Percentiles rank a stretch among this genome's conserved stretches.
phyloP scores from a whole-genome alignment of 371 early-diverging fungal species.

The Chytridium lagenaria region DNA sequence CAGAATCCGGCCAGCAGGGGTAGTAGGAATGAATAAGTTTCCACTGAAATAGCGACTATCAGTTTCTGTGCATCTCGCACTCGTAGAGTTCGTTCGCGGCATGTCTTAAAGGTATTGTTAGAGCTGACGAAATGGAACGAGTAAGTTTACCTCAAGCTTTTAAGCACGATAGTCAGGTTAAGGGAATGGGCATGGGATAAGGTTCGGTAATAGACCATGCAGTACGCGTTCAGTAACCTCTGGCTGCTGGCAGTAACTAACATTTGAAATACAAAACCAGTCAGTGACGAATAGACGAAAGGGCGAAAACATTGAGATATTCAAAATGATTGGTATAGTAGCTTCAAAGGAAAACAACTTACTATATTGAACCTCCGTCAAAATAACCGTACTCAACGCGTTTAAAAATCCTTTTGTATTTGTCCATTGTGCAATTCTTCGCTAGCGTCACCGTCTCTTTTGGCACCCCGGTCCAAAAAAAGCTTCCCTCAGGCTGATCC shows the following conservation, averaged over 20 bases:
- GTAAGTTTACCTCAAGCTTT: constrained; percentile 24
- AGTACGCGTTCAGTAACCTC: constrained; percentile 44
- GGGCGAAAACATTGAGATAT: no score
- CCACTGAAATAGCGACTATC: no score
- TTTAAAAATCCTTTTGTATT: constrained; percentile 36
- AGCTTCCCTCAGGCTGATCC: constrained; percentile 8
- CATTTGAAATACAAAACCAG: no score
- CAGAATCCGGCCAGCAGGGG: constrained; percentile 26
- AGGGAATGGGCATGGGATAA: constrained; percentile 36
- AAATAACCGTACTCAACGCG: constrained; percentile 35
- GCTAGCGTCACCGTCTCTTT: constrained; percentile 13
- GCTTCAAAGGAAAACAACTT: constrained; percentile 1
- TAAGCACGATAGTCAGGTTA: constrained; percentile 29
- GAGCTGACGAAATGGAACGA: neutral
- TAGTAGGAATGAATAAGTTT: neutral
- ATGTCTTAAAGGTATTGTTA: neutral
- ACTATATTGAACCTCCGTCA: constrained; percentile 47
- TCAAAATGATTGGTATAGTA: no score
- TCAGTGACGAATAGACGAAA: no score
- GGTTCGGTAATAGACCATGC: constrained; percentile 44
- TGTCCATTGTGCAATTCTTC: constrained; percentile 19
- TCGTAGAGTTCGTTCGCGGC: constrained; percentile 2
- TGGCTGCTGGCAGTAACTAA: constrained; percentile 34
- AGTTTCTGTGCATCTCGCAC: neutral
- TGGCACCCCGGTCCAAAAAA: constrained; percentile 16